Percentiles rank a stretch among this genome's conserved stretches.
Conservation (phyloP, 139 green algal species). For the Haematococcus lacustris region DNA sequence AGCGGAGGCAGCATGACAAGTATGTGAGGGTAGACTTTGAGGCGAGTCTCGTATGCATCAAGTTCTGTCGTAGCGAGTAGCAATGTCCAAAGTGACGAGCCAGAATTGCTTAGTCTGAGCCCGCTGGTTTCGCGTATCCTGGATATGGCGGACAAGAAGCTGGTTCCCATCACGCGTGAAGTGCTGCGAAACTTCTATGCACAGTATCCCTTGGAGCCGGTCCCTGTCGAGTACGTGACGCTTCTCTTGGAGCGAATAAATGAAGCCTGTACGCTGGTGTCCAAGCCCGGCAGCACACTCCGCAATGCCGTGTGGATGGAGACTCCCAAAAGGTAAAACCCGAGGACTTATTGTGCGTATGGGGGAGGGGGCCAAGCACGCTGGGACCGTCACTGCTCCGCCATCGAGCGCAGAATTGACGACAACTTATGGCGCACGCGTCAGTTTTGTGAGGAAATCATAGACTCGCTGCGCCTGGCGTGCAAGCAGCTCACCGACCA, state of each 20-base stretch:
- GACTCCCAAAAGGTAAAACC: conserved; percentile 5
- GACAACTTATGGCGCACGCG: conserved; percentile 10
- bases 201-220: conserved; percentile 1
- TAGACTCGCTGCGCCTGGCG: not conserved
- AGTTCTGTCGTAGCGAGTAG: too few species aligned
- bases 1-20: not conserved
- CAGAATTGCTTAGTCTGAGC: too few species aligned
- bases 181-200: conserved; percentile 6
- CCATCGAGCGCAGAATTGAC: conserved; percentile 12
- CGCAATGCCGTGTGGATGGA: not conserved
- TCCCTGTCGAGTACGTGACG: not conserved
- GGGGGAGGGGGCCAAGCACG: not conserved
- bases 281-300: not conserved
- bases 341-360: not conserved
- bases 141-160: too few species aligned
- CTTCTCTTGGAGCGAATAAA: not conserved
- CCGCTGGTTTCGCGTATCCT: too few species aligned
- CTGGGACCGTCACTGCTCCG: not conserved
- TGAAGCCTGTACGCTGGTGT: not conserved
- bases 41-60: too few species aligned
- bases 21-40: not conserved
- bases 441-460: conserved; percentile 13
- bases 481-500: not conserved
- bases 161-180: conserved; percentile 11
- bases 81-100: too few species aligned